Base-by-base conservation (phyloP, 2,329 filamentous ascomycete genomes). In the Penicillium sumatraense region DNA sequence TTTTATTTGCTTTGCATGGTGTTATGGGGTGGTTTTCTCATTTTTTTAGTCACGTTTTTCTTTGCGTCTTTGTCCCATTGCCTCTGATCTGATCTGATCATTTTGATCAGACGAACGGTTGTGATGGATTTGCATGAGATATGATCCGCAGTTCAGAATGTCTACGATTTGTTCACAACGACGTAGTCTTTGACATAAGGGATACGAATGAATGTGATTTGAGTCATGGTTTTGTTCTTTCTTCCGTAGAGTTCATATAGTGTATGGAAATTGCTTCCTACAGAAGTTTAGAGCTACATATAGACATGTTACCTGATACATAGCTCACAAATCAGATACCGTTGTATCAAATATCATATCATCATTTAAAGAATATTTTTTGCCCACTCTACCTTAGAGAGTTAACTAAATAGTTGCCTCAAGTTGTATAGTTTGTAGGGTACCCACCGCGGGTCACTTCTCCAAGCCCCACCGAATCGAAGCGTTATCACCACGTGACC, bases 401-500 rank as follows among this genome's bases (percentile, higher is more conserved):
- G n/a, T n/a, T n/a, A n/a, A n/a, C n/a, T n/a, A n/a, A n/a, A n/a
- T n/a, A n/a, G n/a, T n/a, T n/a, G n/a, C n/a, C n/a, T n/a, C n/a
- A n/a, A n/a, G n/a, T n/a, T n/a, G n/a, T n/a, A n/a, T n/a, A n/a
- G n/a, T n/a, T n/a, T n/a, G n/a, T n/a, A n/a, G n/a, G n/a, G n/a
- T n/a, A n/a, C n/a, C n/a, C n/a, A n/a, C n/a, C n/a, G n/a, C n/a
- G n/a, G n/a, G n/a, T n/a, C n/a, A n/a, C n/a, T n/a, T n/a, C n/a
- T n/a, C n/a, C n/a, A n/a, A n/a, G n/a, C n/a, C n/a, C n/a, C n/a
- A n/a, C n/a, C n/a, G n/a, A n/a, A n/a, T n/a, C n/a, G n/a, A n/a
- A n/a, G n/a, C 11, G 16, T 51, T 61, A 63, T 63, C 60, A 38
- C 2, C 63, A 70, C 67, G 61, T 70, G 66, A 65, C 10, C 4